Conservation (phyloP, 345 rosid species). For the Stellera chamaejasme region DNA sequence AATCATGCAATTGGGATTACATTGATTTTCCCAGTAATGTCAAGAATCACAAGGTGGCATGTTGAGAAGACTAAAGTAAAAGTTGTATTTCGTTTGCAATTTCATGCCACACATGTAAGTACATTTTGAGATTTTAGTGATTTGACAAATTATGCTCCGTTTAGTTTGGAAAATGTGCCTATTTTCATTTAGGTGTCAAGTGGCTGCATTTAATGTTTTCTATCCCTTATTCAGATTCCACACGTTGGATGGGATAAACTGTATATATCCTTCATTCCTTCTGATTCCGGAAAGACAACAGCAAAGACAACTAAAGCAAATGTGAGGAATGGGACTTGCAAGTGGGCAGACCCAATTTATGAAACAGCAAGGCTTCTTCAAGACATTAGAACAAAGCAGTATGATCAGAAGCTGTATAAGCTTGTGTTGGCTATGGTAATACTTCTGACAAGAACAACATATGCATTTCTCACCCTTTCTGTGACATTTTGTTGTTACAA, state of each 20-base stretch:
- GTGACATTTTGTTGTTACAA: not conserved
- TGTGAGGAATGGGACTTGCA: conserved; percentile 95
- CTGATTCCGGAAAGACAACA: conserved; percentile 89
- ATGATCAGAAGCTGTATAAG: conserved; percentile 79
- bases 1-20: conserved; percentile 31
- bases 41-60: conserved; percentile 81
- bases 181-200: not conserved
- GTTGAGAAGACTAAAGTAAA: conserved; percentile 90
- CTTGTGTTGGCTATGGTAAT: conserved; percentile 80
- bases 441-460: not conserved
- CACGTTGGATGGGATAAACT: conserved; percentile 97
- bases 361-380: conserved; percentile 95
- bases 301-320: conserved; percentile 90
- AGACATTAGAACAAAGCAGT: conserved; percentile 67
- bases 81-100: conserved; percentile 92
- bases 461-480: too few relatives aligned
- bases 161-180: not conserved
- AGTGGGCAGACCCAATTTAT: conserved; percentile 98
- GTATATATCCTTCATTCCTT: conserved; percentile 78
- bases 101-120: conserved; percentile 96
- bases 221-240: conserved; percentile 48
- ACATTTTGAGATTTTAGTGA: not conserved
- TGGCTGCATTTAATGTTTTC: not conserved
- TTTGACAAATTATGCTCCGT: not conserved
- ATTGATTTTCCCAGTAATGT: conserved; percentile 47